Conservation (phyloP, 1,284 basidiomycete genomes). For the Spongispora temasekensis region DNA sequence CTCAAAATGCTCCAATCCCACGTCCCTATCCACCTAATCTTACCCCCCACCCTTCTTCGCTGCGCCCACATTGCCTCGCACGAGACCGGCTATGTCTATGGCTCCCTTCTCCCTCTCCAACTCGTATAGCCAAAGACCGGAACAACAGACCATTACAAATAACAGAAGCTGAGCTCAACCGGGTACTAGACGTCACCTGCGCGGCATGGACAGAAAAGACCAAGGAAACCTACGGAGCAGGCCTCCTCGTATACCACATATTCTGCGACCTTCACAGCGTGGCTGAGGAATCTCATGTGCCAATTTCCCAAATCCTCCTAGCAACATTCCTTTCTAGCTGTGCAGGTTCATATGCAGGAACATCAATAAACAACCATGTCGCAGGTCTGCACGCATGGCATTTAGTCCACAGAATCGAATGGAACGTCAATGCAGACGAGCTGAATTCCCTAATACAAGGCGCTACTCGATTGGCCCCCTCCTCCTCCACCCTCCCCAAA, state of each 20-base stretch:
- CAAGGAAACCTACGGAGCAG: constrained; percentile 4
- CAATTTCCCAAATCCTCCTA: constrained; percentile 11
- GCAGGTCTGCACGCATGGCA: constrained; percentile 5
- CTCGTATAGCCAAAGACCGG: too few relatives aligned
- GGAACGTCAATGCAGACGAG: not conserved
- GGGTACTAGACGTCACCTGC: constrained; percentile 13
- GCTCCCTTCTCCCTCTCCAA: too few relatives aligned
- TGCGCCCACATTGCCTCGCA: too few relatives aligned
- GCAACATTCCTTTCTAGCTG: constrained; percentile 19
- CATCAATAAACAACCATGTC: constrained; percentile 32
- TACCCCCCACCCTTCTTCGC: too few relatives aligned
- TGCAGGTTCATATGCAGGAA: constrained; percentile 19
- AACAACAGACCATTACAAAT: too few relatives aligned
- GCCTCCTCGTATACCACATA: constrained; percentile 30
- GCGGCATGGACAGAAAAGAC: constrained; percentile 20
- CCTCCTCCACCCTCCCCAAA: not conserved
- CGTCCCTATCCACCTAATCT: too few relatives aligned
- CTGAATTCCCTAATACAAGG: not conserved
- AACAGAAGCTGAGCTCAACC: too few relatives aligned
- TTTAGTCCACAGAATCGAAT: not conserved
- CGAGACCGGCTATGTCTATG: too few relatives aligned
- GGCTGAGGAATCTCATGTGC: constrained; percentile 19
- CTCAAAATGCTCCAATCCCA: too few relatives aligned
- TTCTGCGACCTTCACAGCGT: constrained; percentile 30
- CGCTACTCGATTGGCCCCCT: not conserved